Evolutionary conservation across 345 rosid species (phyloP).

Genomic region (Aquilaria malaccensis): DNA sequence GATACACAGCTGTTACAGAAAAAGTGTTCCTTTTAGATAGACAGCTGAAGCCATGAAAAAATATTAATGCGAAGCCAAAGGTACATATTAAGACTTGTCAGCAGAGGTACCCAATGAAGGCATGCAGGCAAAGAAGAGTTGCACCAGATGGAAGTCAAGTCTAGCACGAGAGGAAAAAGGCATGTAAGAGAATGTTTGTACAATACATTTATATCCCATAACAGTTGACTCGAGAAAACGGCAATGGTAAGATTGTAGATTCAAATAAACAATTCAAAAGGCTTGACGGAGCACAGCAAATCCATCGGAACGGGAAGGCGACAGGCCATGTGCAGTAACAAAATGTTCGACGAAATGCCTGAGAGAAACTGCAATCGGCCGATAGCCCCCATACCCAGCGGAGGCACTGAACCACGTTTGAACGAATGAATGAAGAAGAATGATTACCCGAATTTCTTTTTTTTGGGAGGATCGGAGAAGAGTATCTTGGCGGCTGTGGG

Average conservation of each 20-base stretch:
- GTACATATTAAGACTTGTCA: constrained; percentile 12
- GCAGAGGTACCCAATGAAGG: constrained; percentile 73
- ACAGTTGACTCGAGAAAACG: too few species aligned
- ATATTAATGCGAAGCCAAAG: constrained; percentile 2
- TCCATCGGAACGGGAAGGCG: not conserved
- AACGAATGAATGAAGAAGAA: constrained; percentile 1
- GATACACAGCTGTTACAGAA: constrained; percentile 59
- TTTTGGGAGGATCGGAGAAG: constrained; percentile 56
- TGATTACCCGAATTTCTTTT: constrained; percentile 71
- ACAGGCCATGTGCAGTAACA: not conserved
- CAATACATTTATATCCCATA: too few species aligned
- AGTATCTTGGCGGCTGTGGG: constrained; percentile 67
- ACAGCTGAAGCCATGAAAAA: constrained; percentile 12
- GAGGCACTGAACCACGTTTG: not conserved
- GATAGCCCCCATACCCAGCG: not conserved
- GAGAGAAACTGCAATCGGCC: constrained; percentile 8
- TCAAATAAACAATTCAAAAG: not conserved
- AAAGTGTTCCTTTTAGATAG: constrained; percentile 22
- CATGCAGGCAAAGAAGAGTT: constrained; percentile 85
- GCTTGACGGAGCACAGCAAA: not conserved
- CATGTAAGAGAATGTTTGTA: constrained; percentile 12
- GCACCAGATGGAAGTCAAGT: constrained; percentile 90
- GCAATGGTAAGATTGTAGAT: not conserved
- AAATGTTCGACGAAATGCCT: constrained; percentile 26
- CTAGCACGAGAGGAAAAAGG: constrained; percentile 34